Percentiles rank a stretch among this genome's conserved stretches.
Evolutionary conservation across 179 eudicot genomes (phyloP).

Genomic region (Heliamphora pulchella): DNA sequence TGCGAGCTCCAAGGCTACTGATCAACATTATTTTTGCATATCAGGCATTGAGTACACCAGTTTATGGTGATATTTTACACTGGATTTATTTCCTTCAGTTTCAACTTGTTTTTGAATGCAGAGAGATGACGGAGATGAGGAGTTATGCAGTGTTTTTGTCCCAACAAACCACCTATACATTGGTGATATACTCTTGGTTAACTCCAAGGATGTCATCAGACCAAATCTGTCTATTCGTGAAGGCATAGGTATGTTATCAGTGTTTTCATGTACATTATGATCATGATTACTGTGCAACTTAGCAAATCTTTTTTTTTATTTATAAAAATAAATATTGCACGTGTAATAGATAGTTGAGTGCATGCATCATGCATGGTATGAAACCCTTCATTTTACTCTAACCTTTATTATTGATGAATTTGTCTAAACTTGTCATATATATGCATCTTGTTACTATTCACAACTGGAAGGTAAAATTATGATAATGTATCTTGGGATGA

Average conservation of each 20-base stretch:
- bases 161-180: slow-evolving; percentile 89
- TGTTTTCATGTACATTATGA: not conserved
- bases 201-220: slow-evolving; percentile 69
- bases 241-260: slow-evolving; percentile 58
- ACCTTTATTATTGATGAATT: not conserved
- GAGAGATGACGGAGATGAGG: slow-evolving; percentile 84
- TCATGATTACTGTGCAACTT: not conserved
- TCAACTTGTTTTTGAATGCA: slow-evolving; percentile 24
- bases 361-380: slow-evolving; percentile 2
- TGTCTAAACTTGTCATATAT: not conserved
- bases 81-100: not conserved
- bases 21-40: not conserved
- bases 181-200: slow-evolving; percentile 76
- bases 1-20: not conserved
- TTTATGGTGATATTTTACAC: not conserved
- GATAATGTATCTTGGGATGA: not conserved
- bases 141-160: slow-evolving; percentile 77
- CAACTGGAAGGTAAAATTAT: too few species aligned
- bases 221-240: slow-evolving; percentile 88
- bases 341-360: not conserved
- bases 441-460: too few species aligned
- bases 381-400: not conserved
- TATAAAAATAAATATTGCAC: too few species aligned
- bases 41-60: not conserved
- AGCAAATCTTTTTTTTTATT: too few species aligned